Evolutionary conservation across 768 basidiomycete species (phyloP).

Genomic region (Phylloporus arenicola): DNA sequence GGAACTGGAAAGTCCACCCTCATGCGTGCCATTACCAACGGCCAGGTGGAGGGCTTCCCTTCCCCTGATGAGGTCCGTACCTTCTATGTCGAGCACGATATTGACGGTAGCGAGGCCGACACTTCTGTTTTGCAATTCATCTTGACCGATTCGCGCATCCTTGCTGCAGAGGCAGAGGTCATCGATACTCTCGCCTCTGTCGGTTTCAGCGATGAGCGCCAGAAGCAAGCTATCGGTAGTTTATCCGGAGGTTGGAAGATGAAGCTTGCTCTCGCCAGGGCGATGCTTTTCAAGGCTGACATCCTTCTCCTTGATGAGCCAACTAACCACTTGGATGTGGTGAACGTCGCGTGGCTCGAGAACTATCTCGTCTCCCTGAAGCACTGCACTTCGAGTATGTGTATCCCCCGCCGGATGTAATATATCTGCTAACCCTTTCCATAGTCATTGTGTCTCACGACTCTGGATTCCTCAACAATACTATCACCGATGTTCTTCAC

Average conservation of each 20-base stretch:
- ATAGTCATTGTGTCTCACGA: slow-evolving; percentile 96
- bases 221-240: slow-evolving; percentile 78
- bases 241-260: slow-evolving; percentile 99
- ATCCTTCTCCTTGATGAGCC: slow-evolving; percentile 96
- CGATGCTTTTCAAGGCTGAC: slow-evolving; percentile 97
- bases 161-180: slow-evolving; percentile 62
- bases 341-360: slow-evolving; percentile 98
- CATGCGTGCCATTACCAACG: slow-evolving; percentile 91
- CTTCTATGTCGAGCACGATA: slow-evolving; percentile 99
- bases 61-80: slow-evolving; percentile 96
- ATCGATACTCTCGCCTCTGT: slow-evolving; percentile 81
- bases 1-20: slow-evolving; percentile 96
- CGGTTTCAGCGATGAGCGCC: slow-evolving; percentile 87
- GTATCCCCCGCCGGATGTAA: neutral
- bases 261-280: slow-evolving; percentile 96
- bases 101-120: slow-evolving; percentile 90
- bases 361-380: slow-evolving; percentile 83
- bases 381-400: slow-evolving; percentile 86
- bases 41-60: slow-evolving; percentile 98
- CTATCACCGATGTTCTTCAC: slow-evolving; percentile 96
- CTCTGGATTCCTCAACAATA: slow-evolving; percentile 95
- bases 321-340: slow-evolving; percentile 94
- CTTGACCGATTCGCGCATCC: slow-evolving; percentile 75
- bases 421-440: slow-evolving; percentile 2
- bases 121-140: slow-evolving; percentile 91